phyloP scores from a whole-genome alignment of 306 rosid species.

The Fragaria nilgerrensis region DNA sequence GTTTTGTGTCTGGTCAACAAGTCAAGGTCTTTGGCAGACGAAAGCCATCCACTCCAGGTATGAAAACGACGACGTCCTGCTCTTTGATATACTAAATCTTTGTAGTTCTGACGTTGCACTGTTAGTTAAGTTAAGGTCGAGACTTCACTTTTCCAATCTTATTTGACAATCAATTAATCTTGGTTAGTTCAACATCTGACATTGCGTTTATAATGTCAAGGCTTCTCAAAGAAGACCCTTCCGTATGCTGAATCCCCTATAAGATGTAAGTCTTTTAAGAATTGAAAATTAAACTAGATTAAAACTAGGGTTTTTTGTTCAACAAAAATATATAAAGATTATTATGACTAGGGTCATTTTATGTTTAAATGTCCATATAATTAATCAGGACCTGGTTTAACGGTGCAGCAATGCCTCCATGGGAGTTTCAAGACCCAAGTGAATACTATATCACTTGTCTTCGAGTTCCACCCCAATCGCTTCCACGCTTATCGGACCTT shows the following conservation, averaged over 20 bases:
- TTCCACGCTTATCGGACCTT: constrained; percentile 66
- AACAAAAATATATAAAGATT: no score
- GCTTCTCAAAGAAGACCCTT: constrained; percentile 49
- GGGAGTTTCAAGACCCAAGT: constrained; percentile 77
- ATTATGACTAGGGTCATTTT: neutral
- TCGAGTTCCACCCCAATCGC: constrained; percentile 46
- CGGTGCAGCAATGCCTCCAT: constrained; percentile 46
- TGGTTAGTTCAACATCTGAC: neutral
- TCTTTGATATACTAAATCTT: neutral
- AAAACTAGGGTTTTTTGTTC: neutral
- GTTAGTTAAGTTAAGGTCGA: neutral
- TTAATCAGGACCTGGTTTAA: neutral
- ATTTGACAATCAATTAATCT: neutral
- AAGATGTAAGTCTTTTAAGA: constrained; percentile 48
- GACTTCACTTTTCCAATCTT: neutral
- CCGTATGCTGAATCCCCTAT: constrained; percentile 47
- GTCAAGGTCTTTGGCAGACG: constrained; percentile 92
- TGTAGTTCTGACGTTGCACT: neutral
- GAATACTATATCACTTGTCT: constrained; percentile 72
- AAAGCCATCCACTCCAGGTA: constrained; percentile 58
- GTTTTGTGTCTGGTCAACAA: constrained; percentile 83
- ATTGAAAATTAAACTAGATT: neutral
- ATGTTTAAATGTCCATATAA: neutral
- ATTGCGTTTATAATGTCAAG: constrained; percentile 19
- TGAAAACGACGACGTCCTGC: neutral